A percentile compares a stretch with the other conserved stretches of the same genome.
Evolutionary conservation across 371 early-diverging fungal genomes (phyloP).

Genomic region (Thermomucor indicae-seudaticae): DNA sequence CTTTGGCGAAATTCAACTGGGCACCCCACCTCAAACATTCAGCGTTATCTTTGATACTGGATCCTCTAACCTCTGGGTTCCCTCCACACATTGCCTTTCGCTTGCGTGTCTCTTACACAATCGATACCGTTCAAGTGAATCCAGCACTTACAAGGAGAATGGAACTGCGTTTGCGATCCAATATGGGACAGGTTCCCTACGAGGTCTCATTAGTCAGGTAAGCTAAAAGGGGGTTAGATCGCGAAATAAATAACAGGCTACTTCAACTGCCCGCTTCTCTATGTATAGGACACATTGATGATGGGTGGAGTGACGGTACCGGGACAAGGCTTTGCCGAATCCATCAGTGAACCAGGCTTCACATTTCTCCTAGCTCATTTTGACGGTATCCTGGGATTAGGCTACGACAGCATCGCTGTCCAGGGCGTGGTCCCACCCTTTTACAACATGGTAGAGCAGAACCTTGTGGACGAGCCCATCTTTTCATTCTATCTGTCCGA

Average conservation of each 20-base stretch:
- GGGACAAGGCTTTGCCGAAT: conserved; percentile 85
- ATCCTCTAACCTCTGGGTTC: conserved; percentile 95
- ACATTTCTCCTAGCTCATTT: conserved; percentile 84
- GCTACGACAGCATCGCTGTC: conserved; percentile 86
- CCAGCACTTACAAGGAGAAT: conserved; percentile 69
- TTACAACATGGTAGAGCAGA: conserved; percentile 79
- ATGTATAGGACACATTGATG: conserved; percentile 66
- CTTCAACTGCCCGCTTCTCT: too few relatives aligned
- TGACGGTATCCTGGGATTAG: conserved; percentile 92
- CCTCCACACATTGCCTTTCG: conserved; percentile 88
- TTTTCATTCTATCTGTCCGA: conserved; percentile 80
- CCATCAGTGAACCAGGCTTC: conserved; percentile 86
- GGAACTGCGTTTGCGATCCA: conserved; percentile 90
- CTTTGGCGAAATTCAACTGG: conserved; percentile 79
- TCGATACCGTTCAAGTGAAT: conserved; percentile 74
- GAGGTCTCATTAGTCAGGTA: conserved; percentile 81
- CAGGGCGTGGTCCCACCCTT: conserved; percentile 88
- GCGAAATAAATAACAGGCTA: not conserved
- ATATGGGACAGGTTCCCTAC: conserved; percentile 90
- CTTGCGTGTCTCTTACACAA: conserved; percentile 92
- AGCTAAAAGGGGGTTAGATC: not conserved
- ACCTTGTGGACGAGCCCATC: conserved; percentile 70
- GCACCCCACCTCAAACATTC: conserved; percentile 89
- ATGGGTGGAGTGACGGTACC: conserved; percentile 67
- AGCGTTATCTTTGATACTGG: conserved; percentile 96